Conservation (phyloP, 2,329 filamentous ascomycete genomes). For the Claviceps digitariae region DNA sequence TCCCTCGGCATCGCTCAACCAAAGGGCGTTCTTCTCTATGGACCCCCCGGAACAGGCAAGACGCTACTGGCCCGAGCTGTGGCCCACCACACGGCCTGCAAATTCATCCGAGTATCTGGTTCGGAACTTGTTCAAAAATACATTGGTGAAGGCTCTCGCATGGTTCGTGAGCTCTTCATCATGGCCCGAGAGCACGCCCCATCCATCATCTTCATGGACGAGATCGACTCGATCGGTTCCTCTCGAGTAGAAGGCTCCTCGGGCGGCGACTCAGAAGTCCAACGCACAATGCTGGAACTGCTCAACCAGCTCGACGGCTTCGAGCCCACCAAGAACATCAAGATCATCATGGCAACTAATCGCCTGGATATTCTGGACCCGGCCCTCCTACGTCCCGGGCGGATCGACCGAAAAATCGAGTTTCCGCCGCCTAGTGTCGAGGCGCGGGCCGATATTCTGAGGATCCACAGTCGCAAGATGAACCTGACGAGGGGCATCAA, state of each 20-base stretch:
- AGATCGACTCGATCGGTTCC: constrained; percentile 97
- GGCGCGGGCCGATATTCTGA: constrained; percentile 90
- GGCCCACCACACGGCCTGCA: constrained; percentile 96
- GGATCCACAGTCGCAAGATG: constrained; percentile 97
- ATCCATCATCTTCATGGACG: constrained; percentile 99
- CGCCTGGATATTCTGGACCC: constrained; percentile 95
- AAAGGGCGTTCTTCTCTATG: constrained; percentile 93
- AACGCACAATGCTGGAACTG: constrained; percentile 95
- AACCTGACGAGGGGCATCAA: constrained; percentile 97
- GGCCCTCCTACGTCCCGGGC: constrained; percentile 83
- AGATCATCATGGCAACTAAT: constrained; percentile 99
- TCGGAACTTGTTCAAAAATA: constrained; percentile 98
- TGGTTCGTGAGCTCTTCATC: constrained; percentile 98
- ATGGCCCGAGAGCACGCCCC: constrained; percentile 98
- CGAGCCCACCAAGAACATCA: constrained; percentile 99
- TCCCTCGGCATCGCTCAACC: constrained; percentile 97
- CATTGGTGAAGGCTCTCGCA: constrained; percentile 93
- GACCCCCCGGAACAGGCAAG: constrained; percentile 93
- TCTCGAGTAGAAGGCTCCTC: constrained; percentile 92
- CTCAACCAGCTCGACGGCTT: constrained; percentile 98
- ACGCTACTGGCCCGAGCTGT: constrained; percentile 90
- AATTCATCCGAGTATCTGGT: constrained; percentile 94
- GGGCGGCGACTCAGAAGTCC: constrained; percentile 92
- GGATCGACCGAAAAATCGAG: constrained; percentile 97
- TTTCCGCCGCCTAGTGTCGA: constrained; percentile 95